Evolutionary conservation across 2,329 filamentous ascomycete species (phyloP), one percentile per base, ranked within the genome.

Genomic region (Colletotrichum tamarilloi): DNA sequence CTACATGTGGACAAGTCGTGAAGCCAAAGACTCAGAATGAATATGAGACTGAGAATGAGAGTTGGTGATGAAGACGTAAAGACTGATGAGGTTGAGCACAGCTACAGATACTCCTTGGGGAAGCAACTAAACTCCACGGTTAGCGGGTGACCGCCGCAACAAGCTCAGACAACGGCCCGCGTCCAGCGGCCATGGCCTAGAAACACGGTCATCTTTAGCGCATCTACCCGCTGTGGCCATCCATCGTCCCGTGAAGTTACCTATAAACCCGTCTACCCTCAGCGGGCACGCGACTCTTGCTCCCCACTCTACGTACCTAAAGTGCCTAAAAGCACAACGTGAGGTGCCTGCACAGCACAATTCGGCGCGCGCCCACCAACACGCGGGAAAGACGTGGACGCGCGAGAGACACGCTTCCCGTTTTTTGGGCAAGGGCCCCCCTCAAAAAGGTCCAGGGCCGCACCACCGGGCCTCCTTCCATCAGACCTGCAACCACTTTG

Each of bases 381-480:
- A 67, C 53, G 64, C 64, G 64, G 64, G 64, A 58, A n/a, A 32
- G 63, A 67, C 63, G 62, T 63, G 46, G 28, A 63, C 62, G 62
- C 62, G 62, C 46, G 62, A 57, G 49, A 65, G 62, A 65, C 62
- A 65, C 62, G 62, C 62, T 65, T 64, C 62, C 46, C 14, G 53
- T 64, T 64, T 64, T 53, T 42, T 49, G 42, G 68, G 65, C 60
- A 68, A 68, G 69, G 65, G 38, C 58, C 66, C 42, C 42, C 73
- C 76, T 78, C 76, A 78, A 78, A 80, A 80, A 80, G 77, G 77
- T 63, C 71, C 78, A 73, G 74, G 76, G 75, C 75, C 77, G 75
- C 62, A 75, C 76, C 72, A 73, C 73, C 55, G 74, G 79, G 74
- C 75, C 76, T 76, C 76, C 70, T 75, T 73, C 69, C 67, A 76